Evolutionary conservation across 2,329 filamentous ascomycete species (phyloP).

Genomic region (Ophiostoma australiae): DNA sequence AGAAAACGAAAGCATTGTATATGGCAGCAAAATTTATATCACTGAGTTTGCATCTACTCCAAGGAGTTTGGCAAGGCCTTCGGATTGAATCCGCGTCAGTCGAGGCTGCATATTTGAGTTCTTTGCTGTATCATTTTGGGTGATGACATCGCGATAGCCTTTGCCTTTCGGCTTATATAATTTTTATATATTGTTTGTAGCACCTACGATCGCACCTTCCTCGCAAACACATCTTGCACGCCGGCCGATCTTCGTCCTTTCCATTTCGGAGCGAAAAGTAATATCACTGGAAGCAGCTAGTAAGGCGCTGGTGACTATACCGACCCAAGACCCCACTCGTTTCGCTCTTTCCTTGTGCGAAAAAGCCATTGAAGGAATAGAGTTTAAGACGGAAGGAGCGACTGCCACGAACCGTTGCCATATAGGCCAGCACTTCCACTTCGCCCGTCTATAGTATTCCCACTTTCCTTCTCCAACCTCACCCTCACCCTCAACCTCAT

Average conservation of each 20-base stretch:
- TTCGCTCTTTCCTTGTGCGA: neutral
- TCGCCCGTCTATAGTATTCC: neutral
- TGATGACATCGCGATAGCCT: neutral
- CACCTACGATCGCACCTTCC: neutral
- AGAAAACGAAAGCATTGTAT: neutral
- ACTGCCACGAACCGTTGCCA: neutral
- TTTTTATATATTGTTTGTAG: neutral
- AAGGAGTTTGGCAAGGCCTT: neutral
- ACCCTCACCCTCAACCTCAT: neutral
- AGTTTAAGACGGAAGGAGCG: neutral
- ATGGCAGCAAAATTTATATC: neutral
- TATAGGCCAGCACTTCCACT: constrained; percentile 2
- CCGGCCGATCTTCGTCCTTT: neutral
- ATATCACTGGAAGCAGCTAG: neutral
- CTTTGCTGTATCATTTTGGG: neutral
- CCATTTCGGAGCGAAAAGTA: neutral
- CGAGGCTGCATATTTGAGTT: neutral
- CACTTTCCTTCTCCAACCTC: neutral
- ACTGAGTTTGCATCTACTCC: neutral
- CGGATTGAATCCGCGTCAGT: neutral
- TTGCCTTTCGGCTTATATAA: neutral
- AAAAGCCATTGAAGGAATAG: neutral
- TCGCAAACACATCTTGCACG: neutral
- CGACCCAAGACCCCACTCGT: neutral
- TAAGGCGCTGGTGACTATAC: neutral